A percentile compares a stretch with the other conserved stretches of the same genome.
phyloP scores from a whole-genome alignment of 495 filamentous ascomycete genomes.

The Hyphodiscus hymeniophilus region DNA sequence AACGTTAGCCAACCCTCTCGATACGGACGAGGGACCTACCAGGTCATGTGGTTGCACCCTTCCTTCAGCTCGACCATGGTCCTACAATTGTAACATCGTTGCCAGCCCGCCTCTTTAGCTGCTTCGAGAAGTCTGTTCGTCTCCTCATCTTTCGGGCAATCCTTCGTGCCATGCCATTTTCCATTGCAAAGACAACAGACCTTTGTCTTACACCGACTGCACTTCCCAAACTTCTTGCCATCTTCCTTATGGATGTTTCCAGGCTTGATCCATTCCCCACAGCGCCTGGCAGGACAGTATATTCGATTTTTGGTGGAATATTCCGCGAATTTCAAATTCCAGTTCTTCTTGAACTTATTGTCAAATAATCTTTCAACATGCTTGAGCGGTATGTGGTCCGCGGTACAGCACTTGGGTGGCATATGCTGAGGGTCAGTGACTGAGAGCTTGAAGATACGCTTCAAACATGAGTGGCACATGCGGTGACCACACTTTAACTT shows the following conservation, averaged over 20 bases:
- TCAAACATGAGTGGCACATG: slow-evolving; percentile 70
- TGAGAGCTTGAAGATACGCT: slow-evolving; percentile 62
- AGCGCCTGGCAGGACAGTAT: slow-evolving; percentile 62
- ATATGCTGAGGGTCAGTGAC: slow-evolving; percentile 68
- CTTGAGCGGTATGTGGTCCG: slow-evolving; percentile 61
- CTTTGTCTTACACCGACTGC: slow-evolving; percentile 59
- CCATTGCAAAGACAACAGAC: slow-evolving; percentile 67
- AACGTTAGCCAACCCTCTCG: slow-evolving; percentile 5
- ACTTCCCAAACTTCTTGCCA: slow-evolving; percentile 48
- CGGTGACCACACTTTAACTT: slow-evolving; percentile 68
- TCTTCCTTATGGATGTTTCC: slow-evolving; percentile 49
- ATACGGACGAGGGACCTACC: slow-evolving; percentile 36
- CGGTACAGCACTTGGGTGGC: slow-evolving; percentile 71
- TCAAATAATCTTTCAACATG: slow-evolving; percentile 70
- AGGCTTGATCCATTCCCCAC: slow-evolving; percentile 70
- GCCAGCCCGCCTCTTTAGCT: slow-evolving; percentile 66
- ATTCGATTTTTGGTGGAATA: slow-evolving; percentile 65
- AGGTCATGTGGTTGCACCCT: slow-evolving; percentile 83
- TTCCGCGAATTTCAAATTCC: slow-evolving; percentile 71
- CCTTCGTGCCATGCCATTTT: slow-evolving; percentile 56
- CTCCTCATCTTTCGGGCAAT: slow-evolving; percentile 67
- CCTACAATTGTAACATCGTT: slow-evolving; percentile 67
- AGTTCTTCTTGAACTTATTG: slow-evolving; percentile 60
- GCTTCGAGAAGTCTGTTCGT: slow-evolving; percentile 55
- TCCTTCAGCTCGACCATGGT: slow-evolving; percentile 71